Evolutionary conservation across 331 rosid species (phyloP), one percentile per base, ranked within the genome.

Genomic region (Acacia pycnantha): DNA sequence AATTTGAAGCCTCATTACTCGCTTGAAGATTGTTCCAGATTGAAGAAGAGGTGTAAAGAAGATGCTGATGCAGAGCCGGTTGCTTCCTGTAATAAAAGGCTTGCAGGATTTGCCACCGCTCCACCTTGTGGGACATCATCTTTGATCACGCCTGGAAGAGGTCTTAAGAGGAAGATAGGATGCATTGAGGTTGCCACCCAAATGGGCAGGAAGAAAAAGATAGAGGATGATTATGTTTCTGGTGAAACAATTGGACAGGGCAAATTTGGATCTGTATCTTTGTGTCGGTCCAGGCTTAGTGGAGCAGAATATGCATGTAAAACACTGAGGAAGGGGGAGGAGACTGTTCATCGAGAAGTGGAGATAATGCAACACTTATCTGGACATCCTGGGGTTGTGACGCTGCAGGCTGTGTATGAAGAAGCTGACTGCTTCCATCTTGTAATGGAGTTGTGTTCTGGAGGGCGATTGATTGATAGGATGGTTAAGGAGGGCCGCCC

Each of bases 301-400:
- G 99, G 99, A 24, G 85, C 89, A 1, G 95, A 94, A 59, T 94
- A 41, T 88, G 99, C 99, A 0, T 96, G 99, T 67, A 96, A 96
- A 89, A 96, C 98, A 31, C 83, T 96, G 84, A 91, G 69, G 83
- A 96, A 94, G 50, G 99, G 97, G 21, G 99, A 96, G 79, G 99
- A 96, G 86, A 96, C 99, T 0, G 97, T 96, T 77, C 99, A 96
- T 27, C 90, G 97, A 29, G 99, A 96, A 88, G 99, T 96, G 48
- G 99, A 96, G 94, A 96, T 96, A 82, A 96, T 96, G 99, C 99
- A 96, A 78, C 99, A 96, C 83, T 88, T 96, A 85, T 96, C 99
- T 54, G 98, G 99, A 46, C 97, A 96, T 87, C 89, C 95, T 2
- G 95, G 99, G 83, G 95, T 96, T 65, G 99, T 96, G 83, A 96